A percentile compares a stretch with the other conserved stretches of the same genome.
These are phyloP conservation scores for Gremmenia infestans DNA, from an alignment of 2,329 filamentous ascomycete species.

Conservation along the genomic window DNA sequence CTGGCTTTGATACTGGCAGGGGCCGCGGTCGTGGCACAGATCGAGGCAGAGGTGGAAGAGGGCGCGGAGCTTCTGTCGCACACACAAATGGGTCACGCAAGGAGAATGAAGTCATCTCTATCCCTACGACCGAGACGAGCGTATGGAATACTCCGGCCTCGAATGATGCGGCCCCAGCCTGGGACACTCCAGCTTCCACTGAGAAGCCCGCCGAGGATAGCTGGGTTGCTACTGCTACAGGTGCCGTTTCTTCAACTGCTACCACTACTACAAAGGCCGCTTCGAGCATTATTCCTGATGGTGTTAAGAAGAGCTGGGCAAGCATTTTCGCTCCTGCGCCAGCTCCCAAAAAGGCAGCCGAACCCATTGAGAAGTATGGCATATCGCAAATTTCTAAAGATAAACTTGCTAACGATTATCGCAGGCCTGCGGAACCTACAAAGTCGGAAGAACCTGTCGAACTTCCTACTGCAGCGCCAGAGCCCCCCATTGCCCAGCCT, in stretches of 20 bases:
- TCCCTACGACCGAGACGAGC: constrained; percentile 65
- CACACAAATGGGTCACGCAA: constrained; percentile 60
- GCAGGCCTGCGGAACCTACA: constrained; percentile 25
- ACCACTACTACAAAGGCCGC: constrained; percentile 34
- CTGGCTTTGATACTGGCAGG: constrained; percentile 54
- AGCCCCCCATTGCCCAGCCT: constrained; percentile 30
- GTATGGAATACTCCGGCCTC: constrained; percentile 50
- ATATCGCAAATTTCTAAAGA: constrained; percentile 15
- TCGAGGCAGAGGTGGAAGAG: constrained; percentile 53
- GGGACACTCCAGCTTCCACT: constrained; percentile 31
- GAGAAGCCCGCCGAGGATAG: constrained; percentile 33
- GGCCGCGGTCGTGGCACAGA: constrained; percentile 60
- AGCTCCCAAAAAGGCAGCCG: constrained; percentile 46
- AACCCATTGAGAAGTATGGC: constrained; percentile 31
- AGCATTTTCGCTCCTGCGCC: constrained; percentile 65
- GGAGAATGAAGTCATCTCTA: constrained; percentile 51
- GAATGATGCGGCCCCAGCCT: constrained; percentile 36
- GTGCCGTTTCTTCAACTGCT: constrained; percentile 34
- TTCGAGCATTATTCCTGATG: constrained; percentile 34
- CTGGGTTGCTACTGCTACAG: constrained; percentile 32
- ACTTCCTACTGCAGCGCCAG: constrained; percentile 37
- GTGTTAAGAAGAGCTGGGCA: constrained; percentile 62
- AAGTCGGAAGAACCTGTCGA: constrained; percentile 45
- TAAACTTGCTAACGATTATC: constrained; percentile 15
- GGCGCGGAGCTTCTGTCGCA: constrained; percentile 56